Conservation (phyloP, 169 alveolate genomes). For the Babesia ovis region DNA sequence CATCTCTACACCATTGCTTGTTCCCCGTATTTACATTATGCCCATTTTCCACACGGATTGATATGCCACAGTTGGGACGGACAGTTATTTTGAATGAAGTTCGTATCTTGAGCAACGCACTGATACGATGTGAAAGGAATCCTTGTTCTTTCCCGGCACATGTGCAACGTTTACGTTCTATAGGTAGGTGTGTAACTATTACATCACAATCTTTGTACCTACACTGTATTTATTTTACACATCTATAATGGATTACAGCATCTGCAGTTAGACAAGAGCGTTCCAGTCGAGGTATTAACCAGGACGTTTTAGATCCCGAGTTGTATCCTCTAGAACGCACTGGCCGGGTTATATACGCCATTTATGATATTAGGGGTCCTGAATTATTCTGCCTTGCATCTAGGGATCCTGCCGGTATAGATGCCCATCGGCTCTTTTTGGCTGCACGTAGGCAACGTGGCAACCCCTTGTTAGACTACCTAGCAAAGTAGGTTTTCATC, state of each 20-base stretch:
- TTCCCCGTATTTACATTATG: too few species aligned
- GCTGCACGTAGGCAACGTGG: conserved; percentile 8
- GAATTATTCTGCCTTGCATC: conserved; percentile 54
- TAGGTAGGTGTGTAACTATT: conserved; percentile 31
- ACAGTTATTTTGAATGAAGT: conserved; percentile 22
- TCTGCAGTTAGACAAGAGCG: conserved; percentile 31
- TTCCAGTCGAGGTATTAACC: conserved; percentile 32
- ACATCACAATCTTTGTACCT: not conserved
- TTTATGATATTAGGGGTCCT: conserved; percentile 31
- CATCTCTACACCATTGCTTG: too few species aligned
- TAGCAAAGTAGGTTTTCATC: conserved; percentile 1
- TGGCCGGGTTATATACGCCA: conserved; percentile 42
- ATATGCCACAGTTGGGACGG: not conserved
- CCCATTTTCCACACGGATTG: not conserved
- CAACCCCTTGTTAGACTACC: conserved; percentile 25
- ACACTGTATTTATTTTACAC: too few species aligned
- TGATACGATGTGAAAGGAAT: conserved; percentile 20
- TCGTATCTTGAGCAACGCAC: conserved; percentile 23
- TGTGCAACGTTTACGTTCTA: conserved; percentile 35
- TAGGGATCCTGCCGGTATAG: conserved; percentile 61
- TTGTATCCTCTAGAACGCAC: conserved; percentile 39
- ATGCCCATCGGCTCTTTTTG: conserved; percentile 38
- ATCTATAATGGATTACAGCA: too few species aligned
- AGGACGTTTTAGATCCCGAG: conserved; percentile 9
- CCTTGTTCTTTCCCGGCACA: conserved; percentile 55